Percentiles rank a stretch among this genome's conserved stretches.
These are phyloP conservation scores for Termitomyces sp. DNA, from an alignment of 768 basidiomycete species.

Conservation along the genomic window DNA sequence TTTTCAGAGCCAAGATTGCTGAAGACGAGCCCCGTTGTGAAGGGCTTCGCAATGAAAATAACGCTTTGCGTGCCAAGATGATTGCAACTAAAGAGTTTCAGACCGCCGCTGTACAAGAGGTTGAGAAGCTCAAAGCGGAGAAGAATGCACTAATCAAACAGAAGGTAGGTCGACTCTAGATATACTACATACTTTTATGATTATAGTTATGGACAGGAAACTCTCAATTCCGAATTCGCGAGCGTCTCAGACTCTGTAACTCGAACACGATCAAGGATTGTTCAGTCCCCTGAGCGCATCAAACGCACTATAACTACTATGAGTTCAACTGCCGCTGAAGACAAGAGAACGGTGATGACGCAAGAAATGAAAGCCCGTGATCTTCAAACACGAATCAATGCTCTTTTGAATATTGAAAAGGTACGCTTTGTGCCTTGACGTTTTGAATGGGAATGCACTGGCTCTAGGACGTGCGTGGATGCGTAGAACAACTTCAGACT, in stretches of 20 bases:
- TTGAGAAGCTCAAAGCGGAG: constrained; percentile 69
- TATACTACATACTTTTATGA: not conserved
- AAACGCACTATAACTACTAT: constrained; percentile 79
- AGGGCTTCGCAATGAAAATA: constrained; percentile 55
- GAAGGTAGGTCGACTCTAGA: constrained; percentile 38
- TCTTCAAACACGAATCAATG: constrained; percentile 67
- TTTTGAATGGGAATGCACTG: not conserved
- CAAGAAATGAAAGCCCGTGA: constrained; percentile 76
- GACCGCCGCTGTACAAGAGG: constrained; percentile 51
- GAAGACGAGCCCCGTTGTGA: constrained; percentile 69
- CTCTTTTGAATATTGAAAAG: constrained; percentile 71
- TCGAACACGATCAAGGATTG: constrained; percentile 69
- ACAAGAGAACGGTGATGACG: constrained; percentile 59
- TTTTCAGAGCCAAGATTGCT: constrained; percentile 50
- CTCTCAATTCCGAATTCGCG: constrained; percentile 54
- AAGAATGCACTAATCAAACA: constrained; percentile 58
- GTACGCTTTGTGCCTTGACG: constrained; percentile 26
- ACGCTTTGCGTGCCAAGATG: constrained; percentile 55
- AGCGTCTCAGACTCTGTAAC: constrained; percentile 55
- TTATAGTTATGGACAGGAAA: constrained; percentile 38
- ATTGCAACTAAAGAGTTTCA: constrained; percentile 68
- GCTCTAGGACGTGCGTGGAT: constrained; percentile 63
- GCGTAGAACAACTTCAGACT: constrained; percentile 70
- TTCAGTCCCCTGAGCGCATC: constrained; percentile 89
- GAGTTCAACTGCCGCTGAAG: constrained; percentile 59